A percentile compares a stretch with the other conserved stretches of the same genome.
These are phyloP conservation scores for Lizonia empirigonia DNA, from an alignment of 2,329 filamentous ascomycete genomes.

Conservation along the genomic window DNA sequence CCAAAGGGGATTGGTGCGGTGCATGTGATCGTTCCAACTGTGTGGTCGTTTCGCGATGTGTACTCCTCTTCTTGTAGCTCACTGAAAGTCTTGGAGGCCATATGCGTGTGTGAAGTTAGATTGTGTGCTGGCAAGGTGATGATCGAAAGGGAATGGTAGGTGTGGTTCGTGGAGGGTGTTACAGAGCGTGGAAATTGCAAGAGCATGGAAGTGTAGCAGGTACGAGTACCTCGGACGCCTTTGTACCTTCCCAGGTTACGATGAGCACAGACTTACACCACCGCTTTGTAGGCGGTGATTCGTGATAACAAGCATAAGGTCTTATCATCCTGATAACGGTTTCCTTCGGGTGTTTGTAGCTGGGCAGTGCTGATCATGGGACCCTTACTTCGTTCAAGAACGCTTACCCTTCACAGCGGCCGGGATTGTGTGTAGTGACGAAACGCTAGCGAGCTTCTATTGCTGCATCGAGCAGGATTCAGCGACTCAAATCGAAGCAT, in stretches of 20 bases:
- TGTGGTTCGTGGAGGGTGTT: not conserved
- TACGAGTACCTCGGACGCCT: constrained; percentile 5
- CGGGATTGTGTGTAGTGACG: constrained; percentile 1
- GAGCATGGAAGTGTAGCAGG: not conserved
- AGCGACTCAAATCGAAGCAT: constrained; percentile 2
- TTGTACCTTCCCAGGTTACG: constrained; percentile 11
- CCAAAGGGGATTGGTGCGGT: constrained; percentile 51
- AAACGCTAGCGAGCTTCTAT: not conserved
- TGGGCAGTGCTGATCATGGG: constrained; percentile 16
- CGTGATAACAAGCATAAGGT: constrained; percentile 24
- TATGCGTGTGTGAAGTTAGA: not conserved
- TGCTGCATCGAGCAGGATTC: constrained; percentile 3
- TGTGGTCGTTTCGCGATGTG: constrained; percentile 19
- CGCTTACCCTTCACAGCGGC: constrained; percentile 12
- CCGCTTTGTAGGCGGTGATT: constrained; percentile 28
- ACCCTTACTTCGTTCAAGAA: constrained; percentile 8
- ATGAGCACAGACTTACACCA: constrained; percentile 14
- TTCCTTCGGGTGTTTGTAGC: constrained; percentile 26
- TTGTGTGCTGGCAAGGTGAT: not conserved
- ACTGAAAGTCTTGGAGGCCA: constrained; percentile 20
- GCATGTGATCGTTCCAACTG: constrained; percentile 40
- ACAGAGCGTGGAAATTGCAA: not conserved
- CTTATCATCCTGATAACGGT: constrained; percentile 39
- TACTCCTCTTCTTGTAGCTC: constrained; percentile 17
- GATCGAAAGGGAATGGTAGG: constrained; percentile 11